Base-by-base conservation (phyloP, 1,139 yeast genomes). In the Kluyveromyces marxianus region DNA sequence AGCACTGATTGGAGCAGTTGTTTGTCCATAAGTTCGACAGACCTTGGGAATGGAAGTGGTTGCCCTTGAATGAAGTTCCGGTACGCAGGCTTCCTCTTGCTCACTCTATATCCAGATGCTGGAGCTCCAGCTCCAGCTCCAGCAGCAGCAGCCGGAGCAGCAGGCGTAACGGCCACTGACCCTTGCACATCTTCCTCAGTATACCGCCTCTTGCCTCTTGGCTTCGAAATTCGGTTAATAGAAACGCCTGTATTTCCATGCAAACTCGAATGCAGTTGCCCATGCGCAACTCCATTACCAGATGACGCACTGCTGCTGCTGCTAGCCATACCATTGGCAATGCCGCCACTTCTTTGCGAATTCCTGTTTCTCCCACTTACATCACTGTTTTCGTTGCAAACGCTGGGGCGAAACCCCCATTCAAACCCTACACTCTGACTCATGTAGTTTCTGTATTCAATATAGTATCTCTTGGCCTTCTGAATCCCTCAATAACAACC, bases 21-120 rank as follows among this genome's bases (percentile, higher is more conserved):
- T 37, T 57, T 57, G 41, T 54, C 56, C 63, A 63, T 53, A 39
- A 62, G 45, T 47, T 63, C 66, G 27, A 63, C 40, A 29, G 61
- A 57, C 36, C 67, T 50, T 14, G 55, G 49, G 24, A 62, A 42
- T 3, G 67, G 66, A 38, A 63, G 46, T 1, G 60, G 50, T 45
- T 62, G 67, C 4, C 66, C 63, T 44, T 54, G 57, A 28, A 62
- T 58, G n/a, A 48, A 45, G n/a, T 50, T 44, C 8, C 49, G 32
- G 7, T 46, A 31, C 27, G 47, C 43, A 8, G 53, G 44, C 37
- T 52, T 54, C 37, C 48, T 50, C 42, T 52, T 53, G 28, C 47
- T 35, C 44, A 25, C 35, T 30, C 36, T n/a, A 14, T 14, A 14
- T 14, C 21, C 21, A 14, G 21, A 14, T 2, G 32, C 36, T 24